Percentiles rank a stretch among this genome's conserved stretches.
phyloP scores from a whole-genome alignment of 805 yeast species.

The Zygosaccharomyces pseudorouxii region DNA sequence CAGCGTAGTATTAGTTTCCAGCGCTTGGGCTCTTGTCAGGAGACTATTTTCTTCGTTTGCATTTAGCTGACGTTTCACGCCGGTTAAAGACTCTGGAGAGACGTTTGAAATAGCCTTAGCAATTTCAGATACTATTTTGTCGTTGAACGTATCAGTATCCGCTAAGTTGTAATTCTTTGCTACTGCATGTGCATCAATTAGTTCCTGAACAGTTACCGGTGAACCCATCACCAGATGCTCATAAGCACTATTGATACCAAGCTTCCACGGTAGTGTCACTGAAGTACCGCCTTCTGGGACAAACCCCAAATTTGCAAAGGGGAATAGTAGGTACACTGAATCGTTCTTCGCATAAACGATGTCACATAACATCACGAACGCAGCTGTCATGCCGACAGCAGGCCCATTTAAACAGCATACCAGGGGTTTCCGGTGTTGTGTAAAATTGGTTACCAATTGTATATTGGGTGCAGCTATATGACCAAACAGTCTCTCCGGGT shows the following conservation, averaged over 20 bases:
- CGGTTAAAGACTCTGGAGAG: slow-evolving; percentile 37
- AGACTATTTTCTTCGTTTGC: slow-evolving; percentile 9
- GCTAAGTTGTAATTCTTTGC: slow-evolving; percentile 48
- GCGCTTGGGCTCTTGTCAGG: slow-evolving; percentile 17
- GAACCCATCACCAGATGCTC: slow-evolving; percentile 69
- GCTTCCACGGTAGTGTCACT: slow-evolving; percentile 57
- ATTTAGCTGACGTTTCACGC: slow-evolving; percentile 39
- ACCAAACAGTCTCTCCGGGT: slow-evolving; percentile 40
- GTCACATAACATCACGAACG: slow-evolving; percentile 68
- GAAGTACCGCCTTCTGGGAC: slow-evolving; percentile 78
- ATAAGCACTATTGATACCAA: slow-evolving; percentile 69
- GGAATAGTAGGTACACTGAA: slow-evolving; percentile 57
- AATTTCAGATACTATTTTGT: slow-evolving; percentile 40
- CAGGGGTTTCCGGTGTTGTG: slow-evolving; percentile 64
- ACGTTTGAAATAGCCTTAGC: slow-evolving; percentile 34
- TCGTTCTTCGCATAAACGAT: slow-evolving; percentile 62
- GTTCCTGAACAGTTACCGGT: slow-evolving; percentile 55
- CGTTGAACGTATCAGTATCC: slow-evolving; percentile 46
- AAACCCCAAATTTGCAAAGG: slow-evolving; percentile 77
- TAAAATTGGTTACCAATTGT: slow-evolving; percentile 59
- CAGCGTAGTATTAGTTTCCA: slow-evolving; percentile 21
- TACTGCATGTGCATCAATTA: slow-evolving; percentile 53
- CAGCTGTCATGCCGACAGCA: slow-evolving; percentile 72
- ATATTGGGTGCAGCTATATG: slow-evolving; percentile 61
- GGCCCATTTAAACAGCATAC: slow-evolving; percentile 82